Evolutionary conservation across 306 rosid genomes (phyloP).

Genomic region (Quillaja saponaria): DNA sequence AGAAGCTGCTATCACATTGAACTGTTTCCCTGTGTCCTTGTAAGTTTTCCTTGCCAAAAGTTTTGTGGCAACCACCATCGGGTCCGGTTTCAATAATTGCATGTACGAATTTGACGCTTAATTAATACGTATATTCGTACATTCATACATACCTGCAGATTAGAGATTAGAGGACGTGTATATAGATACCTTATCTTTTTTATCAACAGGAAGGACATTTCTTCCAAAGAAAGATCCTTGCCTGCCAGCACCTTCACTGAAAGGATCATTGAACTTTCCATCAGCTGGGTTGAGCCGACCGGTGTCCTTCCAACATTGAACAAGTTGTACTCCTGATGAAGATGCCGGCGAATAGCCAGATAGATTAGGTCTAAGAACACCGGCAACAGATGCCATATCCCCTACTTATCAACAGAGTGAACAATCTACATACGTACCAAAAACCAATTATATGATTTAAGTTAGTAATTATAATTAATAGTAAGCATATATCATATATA

Average conservation of each 20-base stretch:
- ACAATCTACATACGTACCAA: slow-evolving; percentile 40
- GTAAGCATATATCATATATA: not conserved
- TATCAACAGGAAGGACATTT: slow-evolving; percentile 49
- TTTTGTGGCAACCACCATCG: slow-evolving; percentile 55
- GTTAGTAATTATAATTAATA: too few species aligned
- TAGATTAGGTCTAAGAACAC: slow-evolving; percentile 46
- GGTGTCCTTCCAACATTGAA: slow-evolving; percentile 56
- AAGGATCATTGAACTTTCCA: slow-evolving; percentile 56
- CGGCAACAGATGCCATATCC: slow-evolving; percentile 57
- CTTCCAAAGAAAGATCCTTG: slow-evolving; percentile 62
- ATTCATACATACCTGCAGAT: too few species aligned
- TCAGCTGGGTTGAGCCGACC: slow-evolving; percentile 41
- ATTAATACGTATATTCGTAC: too few species aligned
- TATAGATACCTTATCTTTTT: slow-evolving; percentile 45
- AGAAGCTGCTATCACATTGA: slow-evolving; percentile 64
- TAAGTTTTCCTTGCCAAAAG: slow-evolving; percentile 43
- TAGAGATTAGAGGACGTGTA: too few species aligned
- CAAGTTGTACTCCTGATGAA: slow-evolving; percentile 57
- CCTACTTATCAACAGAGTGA: slow-evolving; percentile 54
- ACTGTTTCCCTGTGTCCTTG: slow-evolving; percentile 59
- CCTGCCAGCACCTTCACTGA: slow-evolving; percentile 51
- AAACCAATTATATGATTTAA: too few species aligned
- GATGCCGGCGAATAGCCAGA: slow-evolving; percentile 41
- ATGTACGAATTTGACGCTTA: too few species aligned
- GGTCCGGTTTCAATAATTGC: slow-evolving; percentile 70